Percentiles rank a stretch among this genome's conserved stretches.
phyloP scores from a whole-genome alignment of 2,329 filamentous ascomycete genomes.

The Diplodia corticola region DNA sequence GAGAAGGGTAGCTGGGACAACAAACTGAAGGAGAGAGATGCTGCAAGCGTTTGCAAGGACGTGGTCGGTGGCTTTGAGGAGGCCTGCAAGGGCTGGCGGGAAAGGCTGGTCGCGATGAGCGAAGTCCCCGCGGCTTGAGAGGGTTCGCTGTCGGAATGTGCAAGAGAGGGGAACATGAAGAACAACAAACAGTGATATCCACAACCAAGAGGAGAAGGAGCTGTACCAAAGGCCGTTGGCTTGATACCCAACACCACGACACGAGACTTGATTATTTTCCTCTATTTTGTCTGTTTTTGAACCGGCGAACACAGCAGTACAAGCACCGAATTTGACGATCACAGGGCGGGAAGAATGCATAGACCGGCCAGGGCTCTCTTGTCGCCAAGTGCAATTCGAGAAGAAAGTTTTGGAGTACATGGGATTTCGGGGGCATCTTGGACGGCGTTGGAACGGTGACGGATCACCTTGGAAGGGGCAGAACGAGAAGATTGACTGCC shows the following conservation, averaged over 20 bases:
- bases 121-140: slow-evolving; percentile 24
- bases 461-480: background rate
- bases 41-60: slow-evolving; percentile 78
- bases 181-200: slow-evolving; percentile 13
- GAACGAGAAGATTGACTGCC: background rate
- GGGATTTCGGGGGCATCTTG: slow-evolving; percentile 5
- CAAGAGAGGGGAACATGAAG: background rate
- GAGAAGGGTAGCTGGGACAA: slow-evolving; percentile 80
- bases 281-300: background rate
- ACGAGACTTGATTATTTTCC: background rate
- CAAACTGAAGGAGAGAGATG: slow-evolving; percentile 73
- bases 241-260: slow-evolving; percentile 5
- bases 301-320: background rate
- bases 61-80: slow-evolving; percentile 92
- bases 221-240: slow-evolving; percentile 2
- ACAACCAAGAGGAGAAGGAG: slow-evolving; percentile 4
- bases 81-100: slow-evolving; percentile 81
- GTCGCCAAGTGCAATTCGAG: background rate
- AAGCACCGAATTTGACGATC: background rate
- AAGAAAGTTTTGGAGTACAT: background rate
- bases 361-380: background rate
- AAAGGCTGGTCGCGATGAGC: slow-evolving; percentile 58
- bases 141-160: background rate
- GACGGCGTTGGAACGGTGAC: background rate
- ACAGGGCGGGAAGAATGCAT: slow-evolving; percentile 2